Conservation (phyloP, 73 alveolate genomes). For the Paramecium caudatum region DNA sequence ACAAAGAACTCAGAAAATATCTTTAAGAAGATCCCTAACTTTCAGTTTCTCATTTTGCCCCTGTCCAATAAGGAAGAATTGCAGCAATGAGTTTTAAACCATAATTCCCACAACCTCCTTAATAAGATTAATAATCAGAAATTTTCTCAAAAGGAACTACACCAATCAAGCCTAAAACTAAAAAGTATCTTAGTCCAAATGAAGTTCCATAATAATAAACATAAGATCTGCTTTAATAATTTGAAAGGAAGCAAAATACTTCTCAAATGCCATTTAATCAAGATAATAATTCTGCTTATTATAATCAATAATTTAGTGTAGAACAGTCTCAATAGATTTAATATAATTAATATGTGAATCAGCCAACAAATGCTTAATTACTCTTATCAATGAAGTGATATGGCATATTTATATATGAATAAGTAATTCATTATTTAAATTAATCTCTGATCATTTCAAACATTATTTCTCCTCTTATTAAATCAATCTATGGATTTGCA, state of each 20-base stretch:
- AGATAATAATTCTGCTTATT: conserved; percentile 7
- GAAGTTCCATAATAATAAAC: not conserved
- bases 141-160: not conserved
- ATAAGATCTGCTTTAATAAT: conserved; percentile 12
- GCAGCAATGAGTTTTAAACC: conserved; percentile 38
- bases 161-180: not conserved
- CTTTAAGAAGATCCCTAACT: too few species aligned
- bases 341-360: conserved; percentile 3
- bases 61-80: too few species aligned
- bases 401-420: not conserved
- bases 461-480: conserved; percentile 47
- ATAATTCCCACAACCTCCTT: not conserved
- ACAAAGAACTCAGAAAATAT: not conserved
- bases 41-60: too few species aligned
- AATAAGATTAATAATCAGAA: not conserved
- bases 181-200: conserved; percentile 4
- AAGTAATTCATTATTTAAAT: conserved; percentile 3
- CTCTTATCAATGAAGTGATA: not conserved
- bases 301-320: not conserved
- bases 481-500: conserved; percentile 22
- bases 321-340: not conserved
- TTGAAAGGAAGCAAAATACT: conserved; percentile 29
- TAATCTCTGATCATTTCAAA: conserved; percentile 52
- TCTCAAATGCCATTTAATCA: conserved; percentile 20
- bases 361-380: conserved; percentile 28